Evolutionary conservation across 768 basidiomycete genomes (phyloP), one percentile per base, ranked within the genome.

Genomic region (Calocybe cyanea): DNA sequence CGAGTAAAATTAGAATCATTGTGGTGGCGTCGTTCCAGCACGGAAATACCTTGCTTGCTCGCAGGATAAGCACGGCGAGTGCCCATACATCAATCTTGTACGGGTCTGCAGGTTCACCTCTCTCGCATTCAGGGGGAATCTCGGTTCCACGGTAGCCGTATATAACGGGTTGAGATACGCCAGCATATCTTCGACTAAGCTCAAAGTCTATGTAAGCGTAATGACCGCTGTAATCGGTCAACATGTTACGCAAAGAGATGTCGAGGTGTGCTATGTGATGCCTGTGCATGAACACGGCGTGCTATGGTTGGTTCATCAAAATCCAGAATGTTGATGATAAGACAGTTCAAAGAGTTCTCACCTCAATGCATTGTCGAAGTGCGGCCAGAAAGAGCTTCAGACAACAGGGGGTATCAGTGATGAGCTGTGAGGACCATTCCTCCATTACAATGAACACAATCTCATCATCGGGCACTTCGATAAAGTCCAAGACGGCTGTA

Each of bases 151-250:
- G 72, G 56, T 69, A 70, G 35, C 66, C 64, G 48, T 59, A 60
- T 15, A 82, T 61, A 20, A 65, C 57, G 6, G 76, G 71, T 40
- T 57, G 54, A 17, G 61, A 46, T 3, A 57, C 35, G 31, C 61
- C 63, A 38, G 75, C 68, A 57, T 80, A 81, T 37, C 71, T 71
- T 15, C 73, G 77, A 57, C 83, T 85, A 11, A 77, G 59, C 59
- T 88, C 85, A 52, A 78, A 88, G 59, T 89, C 87, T 49, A 87
- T 88, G 55, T 75, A 87, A 0, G 83, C 83, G 59, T 80, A 88
- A 39, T 67, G 75, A 9, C 81, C 81, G 32, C 72, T 59, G 55
- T 76, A 78, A 60, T 88, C 75, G 14, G 84, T 82, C 43, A 89
- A 64, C 41, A 88, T 65, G 57, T 89, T 89, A 49, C 74, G 73